These are phyloP conservation scores for Calonectria multiphialidica DNA, from an alignment of 2,329 filamentous ascomycete genomes.

Conservation along the genomic window DNA sequence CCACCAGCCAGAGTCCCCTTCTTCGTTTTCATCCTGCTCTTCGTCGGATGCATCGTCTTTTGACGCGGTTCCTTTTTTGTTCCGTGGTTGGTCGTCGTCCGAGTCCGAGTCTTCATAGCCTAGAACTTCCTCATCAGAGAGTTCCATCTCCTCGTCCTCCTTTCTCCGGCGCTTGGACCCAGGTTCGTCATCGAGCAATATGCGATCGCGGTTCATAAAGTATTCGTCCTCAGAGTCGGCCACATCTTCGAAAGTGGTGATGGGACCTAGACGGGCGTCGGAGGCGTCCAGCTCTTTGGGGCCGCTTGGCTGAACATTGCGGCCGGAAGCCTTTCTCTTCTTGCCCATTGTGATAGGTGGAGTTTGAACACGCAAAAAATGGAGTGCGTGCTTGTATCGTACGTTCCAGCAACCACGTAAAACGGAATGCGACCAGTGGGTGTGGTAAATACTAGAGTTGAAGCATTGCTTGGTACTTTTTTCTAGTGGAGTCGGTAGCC, in stretches of 20 bases:
- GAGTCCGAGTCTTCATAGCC: conserved; percentile 61
- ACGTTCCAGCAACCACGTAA: neutral
- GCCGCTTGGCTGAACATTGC: conserved; percentile 57
- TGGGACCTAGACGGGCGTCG: conserved; percentile 72
- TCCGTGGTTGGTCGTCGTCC: conserved; percentile 53
- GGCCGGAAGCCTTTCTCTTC: conserved; percentile 77
- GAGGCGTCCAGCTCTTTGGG: conserved; percentile 67
- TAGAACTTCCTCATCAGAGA: conserved; percentile 74
- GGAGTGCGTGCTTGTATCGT: neutral
- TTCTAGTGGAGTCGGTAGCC: conserved; percentile 8
- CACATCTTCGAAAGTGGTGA: conserved; percentile 82
- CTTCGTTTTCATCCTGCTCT: conserved; percentile 65
- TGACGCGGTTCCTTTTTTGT: conserved; percentile 44
- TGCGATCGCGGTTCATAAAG: conserved; percentile 86
- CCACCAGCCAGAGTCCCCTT: conserved; percentile 80
- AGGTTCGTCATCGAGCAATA: conserved; percentile 86
- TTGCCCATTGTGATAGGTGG: conserved; percentile 63
- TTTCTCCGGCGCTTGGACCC: conserved; percentile 82
- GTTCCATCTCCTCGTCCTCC: conserved; percentile 75
- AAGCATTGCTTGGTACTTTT: conserved; percentile 14
- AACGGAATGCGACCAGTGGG: neutral
- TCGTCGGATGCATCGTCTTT: conserved; percentile 58
- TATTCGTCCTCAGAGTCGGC: conserved; percentile 96
- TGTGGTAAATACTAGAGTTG: neutral
- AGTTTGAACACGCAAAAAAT: no score